Evolutionary conservation across 176 grass and related monocot genomes (phyloP).

Genomic region (Phoenix dactylifera): DNA sequence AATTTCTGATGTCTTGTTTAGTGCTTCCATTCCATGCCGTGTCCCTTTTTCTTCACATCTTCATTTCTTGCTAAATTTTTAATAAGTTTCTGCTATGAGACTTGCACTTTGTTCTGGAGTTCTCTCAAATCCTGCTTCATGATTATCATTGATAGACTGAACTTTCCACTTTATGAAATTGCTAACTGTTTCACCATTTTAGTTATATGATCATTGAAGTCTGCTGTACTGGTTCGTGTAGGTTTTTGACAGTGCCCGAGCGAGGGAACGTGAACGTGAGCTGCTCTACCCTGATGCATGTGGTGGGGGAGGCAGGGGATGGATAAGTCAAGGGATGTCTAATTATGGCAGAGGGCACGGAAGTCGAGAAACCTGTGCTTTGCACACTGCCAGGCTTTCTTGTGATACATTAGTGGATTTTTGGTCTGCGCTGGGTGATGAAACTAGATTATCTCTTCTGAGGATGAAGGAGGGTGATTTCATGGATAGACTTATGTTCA

Average conservation of each 20-base stretch:
- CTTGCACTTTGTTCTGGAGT: too few species aligned
- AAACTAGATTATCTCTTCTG: conserved; percentile 83
- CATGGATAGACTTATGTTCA: conserved; percentile 90
- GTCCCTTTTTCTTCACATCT: too few species aligned
- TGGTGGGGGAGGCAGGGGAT: conserved; percentile 84
- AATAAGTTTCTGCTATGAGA: too few species aligned
- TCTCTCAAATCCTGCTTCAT: too few species aligned
- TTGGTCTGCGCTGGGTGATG: conserved; percentile 80
- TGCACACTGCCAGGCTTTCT: conserved; percentile 83
- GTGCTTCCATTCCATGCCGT: too few species aligned
- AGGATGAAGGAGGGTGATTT: conserved; percentile 98
- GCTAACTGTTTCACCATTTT: too few species aligned
- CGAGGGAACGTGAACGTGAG: conserved; percentile 84
- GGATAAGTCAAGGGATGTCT: conserved; percentile 86
- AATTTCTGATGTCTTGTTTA: too few species aligned
- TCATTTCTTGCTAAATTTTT: too few species aligned
- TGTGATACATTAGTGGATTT: conserved; percentile 94
- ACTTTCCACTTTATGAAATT: too few species aligned
- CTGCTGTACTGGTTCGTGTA: conserved; percentile 23
- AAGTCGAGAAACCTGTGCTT: conserved; percentile 80
- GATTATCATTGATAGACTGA: too few species aligned
- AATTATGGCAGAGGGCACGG: conserved; percentile 66
- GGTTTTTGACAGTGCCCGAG: conserved; percentile 96
- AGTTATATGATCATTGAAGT: too few species aligned
- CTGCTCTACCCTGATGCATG: conserved; percentile 98